Evolutionary conservation across 768 basidiomycete species (phyloP).

Genomic region (Suillus subalutaceus): DNA sequence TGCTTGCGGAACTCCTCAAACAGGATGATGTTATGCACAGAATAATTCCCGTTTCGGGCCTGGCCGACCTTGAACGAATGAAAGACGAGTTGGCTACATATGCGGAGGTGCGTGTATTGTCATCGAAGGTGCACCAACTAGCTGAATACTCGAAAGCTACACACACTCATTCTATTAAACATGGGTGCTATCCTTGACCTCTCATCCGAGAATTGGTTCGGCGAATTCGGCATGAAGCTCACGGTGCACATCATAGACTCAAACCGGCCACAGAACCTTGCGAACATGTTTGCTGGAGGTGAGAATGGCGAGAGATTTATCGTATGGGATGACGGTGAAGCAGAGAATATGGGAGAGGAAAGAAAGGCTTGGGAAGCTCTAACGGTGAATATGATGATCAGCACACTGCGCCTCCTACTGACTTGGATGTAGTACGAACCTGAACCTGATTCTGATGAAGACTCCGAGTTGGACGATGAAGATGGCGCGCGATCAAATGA

Average conservation of each 20-base stretch:
- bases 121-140: neutral
- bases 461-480: slow-evolving; percentile 48
- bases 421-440: slow-evolving; percentile 67
- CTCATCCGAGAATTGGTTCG: slow-evolving; percentile 74
- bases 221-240: slow-evolving; percentile 62
- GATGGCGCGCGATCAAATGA: slow-evolving; percentile 50
- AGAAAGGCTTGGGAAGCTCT: slow-evolving; percentile 84
- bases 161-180: slow-evolving; percentile 89
- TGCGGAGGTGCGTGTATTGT: slow-evolving; percentile 55
- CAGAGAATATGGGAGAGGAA: slow-evolving; percentile 68
- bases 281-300: slow-evolving; percentile 78
- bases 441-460: slow-evolving; percentile 67
- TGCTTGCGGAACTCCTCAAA: slow-evolving; percentile 86
- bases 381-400: slow-evolving; percentile 54
- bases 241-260: slow-evolving; percentile 95
- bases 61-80: slow-evolving; percentile 69
- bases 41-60: slow-evolving; percentile 86
- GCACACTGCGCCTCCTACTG: neutral
- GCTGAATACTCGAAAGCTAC: slow-evolving; percentile 52
- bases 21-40: slow-evolving; percentile 94
- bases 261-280: slow-evolving; percentile 84
- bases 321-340: slow-evolving; percentile 92
- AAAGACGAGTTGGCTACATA: slow-evolving; percentile 67
- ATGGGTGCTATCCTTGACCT: slow-evolving; percentile 91
- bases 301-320: slow-evolving; percentile 73